phyloP scores from a whole-genome alignment of 2,329 filamentous ascomycete species.

The Talaromyces sp. region DNA sequence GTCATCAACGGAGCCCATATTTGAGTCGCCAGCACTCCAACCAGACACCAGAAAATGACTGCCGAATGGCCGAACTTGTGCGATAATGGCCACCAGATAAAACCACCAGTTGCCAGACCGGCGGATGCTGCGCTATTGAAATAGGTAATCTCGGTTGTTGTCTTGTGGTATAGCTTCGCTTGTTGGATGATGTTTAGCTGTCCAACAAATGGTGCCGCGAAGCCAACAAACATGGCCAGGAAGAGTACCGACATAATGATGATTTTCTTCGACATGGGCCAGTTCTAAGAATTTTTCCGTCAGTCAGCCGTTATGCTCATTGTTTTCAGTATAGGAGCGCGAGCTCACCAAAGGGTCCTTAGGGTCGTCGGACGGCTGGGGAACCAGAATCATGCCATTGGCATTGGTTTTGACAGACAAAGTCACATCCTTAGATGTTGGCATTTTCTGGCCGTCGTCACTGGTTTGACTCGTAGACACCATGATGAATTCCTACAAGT shows the following conservation, averaged over 20 bases:
- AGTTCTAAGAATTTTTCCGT: not conserved
- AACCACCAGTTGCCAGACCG: not conserved
- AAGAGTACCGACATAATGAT: not conserved
- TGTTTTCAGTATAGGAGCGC: not conserved
- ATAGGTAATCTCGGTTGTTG: not conserved
- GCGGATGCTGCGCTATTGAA: constrained; percentile 1
- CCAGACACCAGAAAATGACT: constrained; percentile 1
- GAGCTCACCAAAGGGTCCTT: not conserved
- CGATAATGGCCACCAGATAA: not conserved
- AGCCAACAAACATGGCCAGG: not conserved
- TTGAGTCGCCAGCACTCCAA: not conserved
- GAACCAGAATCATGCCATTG: constrained; percentile 1
- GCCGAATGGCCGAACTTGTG: constrained; percentile 2
- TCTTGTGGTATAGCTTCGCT: not conserved
- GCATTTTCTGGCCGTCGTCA: not conserved
- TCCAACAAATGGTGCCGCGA: not conserved
- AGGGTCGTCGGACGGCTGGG: not conserved
- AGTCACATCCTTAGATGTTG: not conserved
- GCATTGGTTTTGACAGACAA: not conserved
- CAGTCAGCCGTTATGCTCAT: not conserved
- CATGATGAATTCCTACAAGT: not conserved
- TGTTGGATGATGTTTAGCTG: not conserved
- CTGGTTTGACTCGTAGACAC: not conserved
- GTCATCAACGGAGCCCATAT: constrained; percentile 2
- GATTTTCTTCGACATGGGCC: not conserved